Evolutionary conservation across 495 filamentous ascomycete species (phyloP).

Genomic region (Podospora pseudopauciseta): DNA sequence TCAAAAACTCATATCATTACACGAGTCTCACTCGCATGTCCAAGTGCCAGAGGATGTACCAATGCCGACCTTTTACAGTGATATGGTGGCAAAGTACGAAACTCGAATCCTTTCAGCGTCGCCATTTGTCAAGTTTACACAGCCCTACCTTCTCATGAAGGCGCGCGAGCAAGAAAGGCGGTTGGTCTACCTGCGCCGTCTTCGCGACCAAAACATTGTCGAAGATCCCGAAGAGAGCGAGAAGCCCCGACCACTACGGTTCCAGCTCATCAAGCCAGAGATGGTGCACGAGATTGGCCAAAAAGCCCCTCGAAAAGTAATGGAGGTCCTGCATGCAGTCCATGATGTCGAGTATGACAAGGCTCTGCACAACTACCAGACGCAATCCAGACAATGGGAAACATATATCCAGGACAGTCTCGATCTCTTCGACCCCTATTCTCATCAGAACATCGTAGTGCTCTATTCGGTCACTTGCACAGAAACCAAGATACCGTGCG

Average conservation of each 20-base stretch:
- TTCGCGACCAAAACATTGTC: slow-evolving; percentile 72
- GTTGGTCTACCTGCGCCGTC: slow-evolving; percentile 70
- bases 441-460: slow-evolving; percentile 94
- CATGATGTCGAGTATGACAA: slow-evolving; percentile 96
- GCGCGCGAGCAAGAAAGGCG: slow-evolving; percentile 86
- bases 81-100: slow-evolving; percentile 88
- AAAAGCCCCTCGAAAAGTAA: slow-evolving; percentile 74
- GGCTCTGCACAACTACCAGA: slow-evolving; percentile 87
- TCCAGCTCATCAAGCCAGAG: slow-evolving; percentile 85
- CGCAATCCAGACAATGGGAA: slow-evolving; percentile 94
- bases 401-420: slow-evolving; percentile 78
- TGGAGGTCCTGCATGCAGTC: slow-evolving; percentile 88
- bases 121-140: slow-evolving; percentile 91
- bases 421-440: slow-evolving; percentile 87
- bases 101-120: slow-evolving; percentile 94
- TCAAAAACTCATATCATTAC: slow-evolving; percentile 40
- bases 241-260: slow-evolving; percentile 62
- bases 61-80: slow-evolving; percentile 86
- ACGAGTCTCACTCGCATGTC: slow-evolving; percentile 41
- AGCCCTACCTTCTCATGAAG: slow-evolving; percentile 87
- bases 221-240: slow-evolving; percentile 55
- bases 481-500: slow-evolving; percentile 83
- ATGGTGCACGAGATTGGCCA: slow-evolving; percentile 83
- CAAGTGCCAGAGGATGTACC: slow-evolving; percentile 80
- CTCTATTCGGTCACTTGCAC: slow-evolving; percentile 92